Conservation (phyloP, 371 early-diverging fungal species). For the Mortierella sp. region DNA sequence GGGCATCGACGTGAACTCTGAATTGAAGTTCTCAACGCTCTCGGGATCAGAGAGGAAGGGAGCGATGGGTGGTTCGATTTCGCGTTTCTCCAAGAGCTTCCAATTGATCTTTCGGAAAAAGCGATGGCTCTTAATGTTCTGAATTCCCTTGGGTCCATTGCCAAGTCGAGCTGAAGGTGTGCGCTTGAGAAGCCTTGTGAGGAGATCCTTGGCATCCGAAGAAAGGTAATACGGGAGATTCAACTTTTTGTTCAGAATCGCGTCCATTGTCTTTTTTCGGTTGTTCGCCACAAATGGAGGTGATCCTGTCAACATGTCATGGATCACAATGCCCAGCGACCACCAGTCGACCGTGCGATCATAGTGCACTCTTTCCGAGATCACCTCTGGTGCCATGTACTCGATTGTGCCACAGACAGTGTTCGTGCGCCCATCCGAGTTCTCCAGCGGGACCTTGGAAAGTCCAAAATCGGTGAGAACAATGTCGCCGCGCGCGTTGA, state of each 20-base stretch:
- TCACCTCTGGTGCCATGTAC: slow-evolving; percentile 85
- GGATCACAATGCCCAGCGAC: slow-evolving; percentile 91
- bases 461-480: slow-evolving; percentile 94
- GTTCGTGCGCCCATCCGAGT: slow-evolving; percentile 76
- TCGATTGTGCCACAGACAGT: slow-evolving; percentile 95
- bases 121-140: slow-evolving; percentile 84
- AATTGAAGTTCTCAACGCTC: slow-evolving; percentile 83
- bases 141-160: slow-evolving; percentile 74
- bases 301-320: slow-evolving; percentile 87
- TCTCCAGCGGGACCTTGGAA: slow-evolving; percentile 82
- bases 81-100: slow-evolving; percentile 68
- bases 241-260: slow-evolving; percentile 80
- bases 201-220: slow-evolving; percentile 70
- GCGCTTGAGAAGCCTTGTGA: slow-evolving; percentile 75
- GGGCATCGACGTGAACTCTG: slow-evolving; percentile 69
- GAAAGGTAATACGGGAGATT: slow-evolving; percentile 78
- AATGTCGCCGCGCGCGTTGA: slow-evolving; percentile 83
- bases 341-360: slow-evolving; percentile 94
- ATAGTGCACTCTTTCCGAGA: slow-evolving; percentile 81
- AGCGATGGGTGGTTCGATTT: slow-evolving; percentile 79
- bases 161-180: slow-evolving; percentile 78
- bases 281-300: slow-evolving; percentile 82
- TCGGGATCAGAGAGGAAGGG: slow-evolving; percentile 74
- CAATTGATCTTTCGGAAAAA: slow-evolving; percentile 93
- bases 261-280: slow-evolving; percentile 81